These are phyloP conservation scores for Sutorius eximius DNA, from an alignment of 1,284 basidiomycete genomes.

Conservation along the genomic window DNA sequence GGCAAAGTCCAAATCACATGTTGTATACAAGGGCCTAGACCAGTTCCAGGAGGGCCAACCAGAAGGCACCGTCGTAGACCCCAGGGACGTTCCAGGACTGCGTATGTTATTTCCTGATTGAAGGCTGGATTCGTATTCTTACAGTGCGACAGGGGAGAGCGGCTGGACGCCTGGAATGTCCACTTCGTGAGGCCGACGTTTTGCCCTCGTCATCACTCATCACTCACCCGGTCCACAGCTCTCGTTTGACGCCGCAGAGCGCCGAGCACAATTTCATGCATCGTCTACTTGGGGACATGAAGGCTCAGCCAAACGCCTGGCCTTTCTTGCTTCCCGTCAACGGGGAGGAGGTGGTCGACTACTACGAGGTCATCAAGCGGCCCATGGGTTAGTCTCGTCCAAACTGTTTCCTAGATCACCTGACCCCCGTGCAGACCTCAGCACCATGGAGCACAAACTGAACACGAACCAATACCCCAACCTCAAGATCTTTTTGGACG, in stretches of 20 bases:
- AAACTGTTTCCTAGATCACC: background rate
- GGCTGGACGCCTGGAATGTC: conserved; percentile 93
- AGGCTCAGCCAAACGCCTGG: conserved; percentile 84
- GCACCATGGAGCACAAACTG: conserved; percentile 92
- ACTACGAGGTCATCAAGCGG: conserved; percentile 86
- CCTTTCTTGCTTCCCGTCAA: conserved; percentile 86
- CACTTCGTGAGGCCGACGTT: conserved; percentile 54
- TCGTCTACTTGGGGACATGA: conserved; percentile 81
- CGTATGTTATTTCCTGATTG: conserved; percentile 46
- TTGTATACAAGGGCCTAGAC: conserved; percentile 82
- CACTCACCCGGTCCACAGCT: conserved; percentile 23
- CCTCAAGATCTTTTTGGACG: conserved; percentile 77
- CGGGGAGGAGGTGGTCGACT: conserved; percentile 83
- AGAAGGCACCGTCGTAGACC: conserved; percentile 54
- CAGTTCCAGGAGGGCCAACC: conserved; percentile 67
- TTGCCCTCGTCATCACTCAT: background rate
- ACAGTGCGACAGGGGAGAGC: conserved; percentile 64
- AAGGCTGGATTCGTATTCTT: conserved; percentile 6
- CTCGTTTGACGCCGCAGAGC: conserved; percentile 50
- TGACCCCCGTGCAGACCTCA: conserved; percentile 57
- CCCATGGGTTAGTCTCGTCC: conserved; percentile 80
- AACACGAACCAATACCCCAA: conserved; percentile 78
- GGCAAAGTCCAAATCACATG: conserved; percentile 82
- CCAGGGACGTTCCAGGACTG: conserved; percentile 82
- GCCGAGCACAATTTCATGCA: conserved; percentile 73